A percentile compares a stretch with the other conserved stretches of the same genome.
These are phyloP conservation scores for Gentiana straminea DNA, from an alignment of 257 asterid genomes.

Conservation along the genomic window DNA sequence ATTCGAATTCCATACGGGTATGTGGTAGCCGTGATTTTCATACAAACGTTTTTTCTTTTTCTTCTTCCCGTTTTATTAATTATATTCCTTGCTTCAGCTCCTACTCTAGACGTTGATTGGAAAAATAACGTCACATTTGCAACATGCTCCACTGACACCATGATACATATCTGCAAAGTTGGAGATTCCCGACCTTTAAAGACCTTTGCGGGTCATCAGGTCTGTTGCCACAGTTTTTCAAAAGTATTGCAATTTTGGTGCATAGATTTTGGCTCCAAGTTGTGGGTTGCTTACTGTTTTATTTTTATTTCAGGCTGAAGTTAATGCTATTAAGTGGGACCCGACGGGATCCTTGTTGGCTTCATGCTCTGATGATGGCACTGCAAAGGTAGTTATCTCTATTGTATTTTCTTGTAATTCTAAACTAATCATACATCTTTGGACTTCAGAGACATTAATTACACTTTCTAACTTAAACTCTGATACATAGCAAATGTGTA, in stretches of 20 bases:
- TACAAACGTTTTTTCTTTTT: slow-evolving; percentile 8
- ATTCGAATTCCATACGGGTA: slow-evolving; percentile 89
- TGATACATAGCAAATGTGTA: too few relatives aligned
- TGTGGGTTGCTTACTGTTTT: background rate
- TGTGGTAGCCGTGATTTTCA: slow-evolving; percentile 12
- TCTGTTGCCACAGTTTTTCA: slow-evolving; percentile 15
- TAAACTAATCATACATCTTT: background rate
- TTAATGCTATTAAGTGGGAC: slow-evolving; percentile 99
- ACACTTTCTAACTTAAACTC: too few relatives aligned
- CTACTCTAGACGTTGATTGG: slow-evolving; percentile 98
- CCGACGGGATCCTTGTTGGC: slow-evolving; percentile 88
- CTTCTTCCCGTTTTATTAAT: background rate
- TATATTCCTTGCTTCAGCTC: slow-evolving; percentile 36
- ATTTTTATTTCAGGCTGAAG: slow-evolving; percentile 58
- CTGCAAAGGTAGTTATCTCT: slow-evolving; percentile 59
- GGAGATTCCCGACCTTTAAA: slow-evolving; percentile 81
- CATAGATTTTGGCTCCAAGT: background rate
- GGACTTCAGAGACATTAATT: too few relatives aligned
- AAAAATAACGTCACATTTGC: slow-evolving; percentile 81
- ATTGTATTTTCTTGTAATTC: background rate
- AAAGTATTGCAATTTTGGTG: background rate
- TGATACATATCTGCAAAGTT: slow-evolving; percentile 90
- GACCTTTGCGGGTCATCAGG: slow-evolving; percentile 87
- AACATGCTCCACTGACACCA: slow-evolving; percentile 94
- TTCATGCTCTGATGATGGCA: slow-evolving; percentile 92